These are phyloP conservation scores for Rutstroemia sp. DNA, from an alignment of 2,329 filamentous ascomycete genomes.

Conservation along the genomic window DNA sequence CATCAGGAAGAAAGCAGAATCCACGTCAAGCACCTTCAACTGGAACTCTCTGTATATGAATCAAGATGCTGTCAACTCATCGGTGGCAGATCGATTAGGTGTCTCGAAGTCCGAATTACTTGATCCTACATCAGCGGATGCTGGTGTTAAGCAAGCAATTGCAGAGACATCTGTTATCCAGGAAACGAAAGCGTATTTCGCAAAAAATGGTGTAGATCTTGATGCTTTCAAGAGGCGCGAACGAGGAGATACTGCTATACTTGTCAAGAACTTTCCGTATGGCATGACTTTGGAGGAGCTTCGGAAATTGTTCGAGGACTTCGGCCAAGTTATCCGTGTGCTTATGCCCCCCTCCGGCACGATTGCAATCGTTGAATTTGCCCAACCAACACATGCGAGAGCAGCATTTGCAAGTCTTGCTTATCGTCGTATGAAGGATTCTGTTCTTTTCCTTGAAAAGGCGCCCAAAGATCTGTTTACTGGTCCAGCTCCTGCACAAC, in stretches of 20 bases:
- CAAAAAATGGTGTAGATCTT: slow-evolving; percentile 79
- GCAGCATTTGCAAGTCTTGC: slow-evolving; percentile 78
- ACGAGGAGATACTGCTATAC: slow-evolving; percentile 77
- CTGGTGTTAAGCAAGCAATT: slow-evolving; percentile 91
- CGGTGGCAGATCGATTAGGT: slow-evolving; percentile 77
- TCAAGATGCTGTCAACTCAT: slow-evolving; percentile 88
- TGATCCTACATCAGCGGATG: slow-evolving; percentile 91
- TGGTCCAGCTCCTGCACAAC: slow-evolving; percentile 14
- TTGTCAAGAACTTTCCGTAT: slow-evolving; percentile 93
- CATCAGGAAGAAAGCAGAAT: slow-evolving; percentile 76
- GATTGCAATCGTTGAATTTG: slow-evolving; percentile 88
- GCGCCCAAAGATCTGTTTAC: slow-evolving; percentile 76
- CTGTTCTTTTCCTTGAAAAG: slow-evolving; percentile 87
- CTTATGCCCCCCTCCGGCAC: slow-evolving; percentile 90
- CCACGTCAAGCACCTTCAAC: slow-evolving; percentile 73
- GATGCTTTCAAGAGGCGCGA: slow-evolving; percentile 82
- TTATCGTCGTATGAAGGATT: slow-evolving; percentile 86
- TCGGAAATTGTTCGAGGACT: slow-evolving; percentile 45
- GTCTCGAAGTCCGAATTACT: slow-evolving; percentile 86
- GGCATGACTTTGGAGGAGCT: slow-evolving; percentile 48
- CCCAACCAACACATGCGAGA: slow-evolving; percentile 70
- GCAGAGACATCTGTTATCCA: slow-evolving; percentile 95
- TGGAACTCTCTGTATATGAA: slow-evolving; percentile 99
- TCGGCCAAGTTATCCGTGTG: slow-evolving; percentile 71
- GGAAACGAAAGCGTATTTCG: slow-evolving; percentile 90